A percentile compares a stretch with the other conserved stretches of the same genome.
Conservation (phyloP, 2,329 filamentous ascomycete species). For the Epichloe bromicola region DNA sequence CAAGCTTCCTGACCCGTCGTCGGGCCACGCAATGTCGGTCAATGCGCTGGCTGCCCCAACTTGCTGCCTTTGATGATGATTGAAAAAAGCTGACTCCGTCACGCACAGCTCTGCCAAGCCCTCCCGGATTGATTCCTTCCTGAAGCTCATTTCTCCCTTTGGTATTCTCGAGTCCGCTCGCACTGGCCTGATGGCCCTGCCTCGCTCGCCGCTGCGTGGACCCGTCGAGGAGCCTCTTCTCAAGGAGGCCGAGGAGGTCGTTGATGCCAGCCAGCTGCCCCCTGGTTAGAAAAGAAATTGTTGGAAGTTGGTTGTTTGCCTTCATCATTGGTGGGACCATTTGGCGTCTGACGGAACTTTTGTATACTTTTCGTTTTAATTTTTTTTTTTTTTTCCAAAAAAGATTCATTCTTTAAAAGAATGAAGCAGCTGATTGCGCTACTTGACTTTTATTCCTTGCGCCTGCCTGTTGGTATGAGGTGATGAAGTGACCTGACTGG, state of each 20-base stretch:
- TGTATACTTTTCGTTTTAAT: slow-evolving; percentile 1
- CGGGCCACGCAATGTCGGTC: too few relatives aligned
- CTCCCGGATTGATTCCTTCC: slow-evolving; percentile 86
- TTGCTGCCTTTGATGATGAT: too few relatives aligned
- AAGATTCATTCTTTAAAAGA: background rate
- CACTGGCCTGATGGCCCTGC: slow-evolving; percentile 92
- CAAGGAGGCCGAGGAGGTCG: slow-evolving; percentile 88
- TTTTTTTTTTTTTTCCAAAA: slow-evolving; percentile 3
- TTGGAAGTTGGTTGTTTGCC: background rate
- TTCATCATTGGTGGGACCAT: background rate
- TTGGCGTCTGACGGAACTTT: slow-evolving; percentile 9
- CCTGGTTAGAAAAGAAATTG: slow-evolving; percentile 49
- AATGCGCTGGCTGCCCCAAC: too few relatives aligned
- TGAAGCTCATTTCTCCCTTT: slow-evolving; percentile 89
- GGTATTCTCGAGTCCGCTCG: slow-evolving; percentile 93
- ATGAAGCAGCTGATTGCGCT: slow-evolving; percentile 3
- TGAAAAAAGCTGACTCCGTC: background rate
- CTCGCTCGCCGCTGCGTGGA: slow-evolving; percentile 75
- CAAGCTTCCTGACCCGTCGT: background rate
- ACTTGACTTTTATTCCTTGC: slow-evolving; percentile 5
- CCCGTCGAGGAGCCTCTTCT: slow-evolving; percentile 53
- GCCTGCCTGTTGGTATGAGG: slow-evolving; percentile 30
- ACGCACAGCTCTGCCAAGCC: slow-evolving; percentile 70
- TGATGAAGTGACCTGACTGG: background rate
- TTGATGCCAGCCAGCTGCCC: slow-evolving; percentile 91